Evolutionary conservation across 306 rosid genomes (phyloP).

Genomic region (Sindora glabra): DNA sequence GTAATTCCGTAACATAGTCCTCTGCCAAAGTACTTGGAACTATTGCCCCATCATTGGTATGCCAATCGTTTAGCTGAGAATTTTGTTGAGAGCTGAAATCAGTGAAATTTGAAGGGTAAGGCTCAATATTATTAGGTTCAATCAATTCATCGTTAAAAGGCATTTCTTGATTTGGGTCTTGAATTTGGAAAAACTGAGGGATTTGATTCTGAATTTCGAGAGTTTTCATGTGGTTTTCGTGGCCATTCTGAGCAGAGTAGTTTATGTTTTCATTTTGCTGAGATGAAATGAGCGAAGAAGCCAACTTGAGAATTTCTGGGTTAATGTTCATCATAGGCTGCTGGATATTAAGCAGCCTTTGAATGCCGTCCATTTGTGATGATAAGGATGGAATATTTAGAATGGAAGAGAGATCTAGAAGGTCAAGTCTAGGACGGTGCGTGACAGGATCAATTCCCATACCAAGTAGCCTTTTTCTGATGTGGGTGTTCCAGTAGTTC

Average conservation of each 20-base stretch:
- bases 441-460: slow-evolving; percentile 99
- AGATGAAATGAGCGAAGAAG: slow-evolving; percentile 59
- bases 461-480: slow-evolving; percentile 72
- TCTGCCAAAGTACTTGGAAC: slow-evolving; percentile 16
- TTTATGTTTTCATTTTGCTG: slow-evolving; percentile 24
- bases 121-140: slow-evolving; percentile 26
- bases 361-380: slow-evolving; percentile 44
- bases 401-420: slow-evolving; percentile 63
- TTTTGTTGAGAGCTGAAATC: slow-evolving; percentile 29
- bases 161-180: slow-evolving; percentile 20
- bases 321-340: slow-evolving; percentile 45
- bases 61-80: slow-evolving; percentile 35
- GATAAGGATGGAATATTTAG: slow-evolving; percentile 47
- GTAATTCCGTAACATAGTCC: slow-evolving; percentile 20
- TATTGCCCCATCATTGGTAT: slow-evolving; percentile 12
- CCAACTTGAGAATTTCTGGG: slow-evolving; percentile 61
- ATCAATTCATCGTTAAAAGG: slow-evolving; percentile 18
- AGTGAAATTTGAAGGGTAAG: slow-evolving; percentile 24
- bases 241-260: slow-evolving; percentile 19
- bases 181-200: slow-evolving; percentile 23
- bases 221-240: slow-evolving; percentile 23
- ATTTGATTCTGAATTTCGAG: slow-evolving; percentile 23
- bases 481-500: slow-evolving; percentile 96
- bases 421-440: slow-evolving; percentile 74
- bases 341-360: slow-evolving; percentile 40